Evolutionary conservation across 1,139 yeast species (phyloP).

Genomic region (Sugiyamaella xylanicola): DNA sequence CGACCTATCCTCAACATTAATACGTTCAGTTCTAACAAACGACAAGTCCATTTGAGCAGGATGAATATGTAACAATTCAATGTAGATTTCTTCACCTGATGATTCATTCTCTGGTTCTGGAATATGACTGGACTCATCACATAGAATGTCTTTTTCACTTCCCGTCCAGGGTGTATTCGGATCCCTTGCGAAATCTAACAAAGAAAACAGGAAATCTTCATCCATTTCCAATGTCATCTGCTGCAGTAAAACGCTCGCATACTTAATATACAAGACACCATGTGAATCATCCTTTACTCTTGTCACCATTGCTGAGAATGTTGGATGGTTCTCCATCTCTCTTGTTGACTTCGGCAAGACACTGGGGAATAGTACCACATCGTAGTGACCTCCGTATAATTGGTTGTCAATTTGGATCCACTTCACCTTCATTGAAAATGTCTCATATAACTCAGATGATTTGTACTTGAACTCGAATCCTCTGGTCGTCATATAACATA

Average conservation of each 20-base stretch:
- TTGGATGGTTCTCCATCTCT: constrained; percentile 88
- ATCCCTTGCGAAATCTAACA: constrained; percentile 73
- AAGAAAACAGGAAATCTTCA: constrained; percentile 85
- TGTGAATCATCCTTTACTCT: constrained; percentile 85
- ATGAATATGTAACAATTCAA: constrained; percentile 90
- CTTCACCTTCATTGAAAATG: constrained; percentile 74
- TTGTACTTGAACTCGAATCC: constrained; percentile 82
- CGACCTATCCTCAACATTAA: constrained; percentile 59
- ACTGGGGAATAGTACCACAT: constrained; percentile 88
- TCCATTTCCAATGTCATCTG: constrained; percentile 92
- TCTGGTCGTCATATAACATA: constrained; percentile 76
- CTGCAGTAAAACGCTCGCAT: constrained; percentile 85
- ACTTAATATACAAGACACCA: constrained; percentile 87
- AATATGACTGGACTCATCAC: constrained; percentile 62
- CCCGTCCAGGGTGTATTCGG: constrained; percentile 46
- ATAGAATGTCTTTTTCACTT: constrained; percentile 44
- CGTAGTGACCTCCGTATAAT: constrained; percentile 83
- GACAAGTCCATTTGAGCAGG: constrained; percentile 88
- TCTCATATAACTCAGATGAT: constrained; percentile 83
- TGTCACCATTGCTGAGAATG: constrained; percentile 82
- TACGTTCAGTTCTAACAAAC: constrained; percentile 85
- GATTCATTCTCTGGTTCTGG: constrained; percentile 71
- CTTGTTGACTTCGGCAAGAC: constrained; percentile 82
- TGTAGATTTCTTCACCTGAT: constrained; percentile 74
- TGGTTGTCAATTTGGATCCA: constrained; percentile 97